Base-by-base conservation (phyloP, 2,329 filamentous ascomycete species). In the Exutisphaerella laricina region DNA sequence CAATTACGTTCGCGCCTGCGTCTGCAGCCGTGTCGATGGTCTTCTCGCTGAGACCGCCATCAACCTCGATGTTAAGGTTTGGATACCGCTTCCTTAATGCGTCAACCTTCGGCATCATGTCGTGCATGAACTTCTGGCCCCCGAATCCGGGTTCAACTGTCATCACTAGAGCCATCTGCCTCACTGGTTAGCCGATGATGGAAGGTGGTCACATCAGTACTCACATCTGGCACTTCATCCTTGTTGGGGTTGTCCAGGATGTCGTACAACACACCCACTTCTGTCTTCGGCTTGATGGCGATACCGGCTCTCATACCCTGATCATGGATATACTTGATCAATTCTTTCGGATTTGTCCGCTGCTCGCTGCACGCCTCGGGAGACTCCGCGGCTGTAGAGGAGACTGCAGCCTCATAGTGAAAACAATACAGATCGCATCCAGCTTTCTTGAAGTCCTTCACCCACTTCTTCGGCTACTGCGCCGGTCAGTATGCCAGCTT, bases 361-460 rank as follows among this genome's bases (percentile, higher is more conserved):
- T 72, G 66, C 42, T 85, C 84, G 10, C 79, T 80, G 41, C 70
- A 75, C 43, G 75, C 77, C 56, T 84, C 80, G 35, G 90, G 89
- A 41, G 76, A 80, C 61, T 89, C 87, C 58, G 89, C 88, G 25
- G 85, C 88, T 31, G 85, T 86, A 38, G 87, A 94, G 55, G 72
- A 69, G 36, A 92, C 78, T 51, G 92, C 92, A 18, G 92, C 92
- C 71, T 98, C 92, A 69, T 97, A 97, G 74, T 98, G 92, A 75
- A 98, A 98, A 75, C 92, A 97, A 74, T 98, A 98, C n/a, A 98
- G 77, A 67, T 98, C 88, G 69, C 89, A 96, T 41, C 92, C 92
- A 47, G 88, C 92, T 40, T 85, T 82, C 66, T 92, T 81, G 73
- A 98, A 97, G 50, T 94, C 87, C 62, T 85, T 86, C 58, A 96